phyloP scores from a whole-genome alignment of 495 filamentous ascomycete species.

The Penicillium longicatenatum region DNA sequence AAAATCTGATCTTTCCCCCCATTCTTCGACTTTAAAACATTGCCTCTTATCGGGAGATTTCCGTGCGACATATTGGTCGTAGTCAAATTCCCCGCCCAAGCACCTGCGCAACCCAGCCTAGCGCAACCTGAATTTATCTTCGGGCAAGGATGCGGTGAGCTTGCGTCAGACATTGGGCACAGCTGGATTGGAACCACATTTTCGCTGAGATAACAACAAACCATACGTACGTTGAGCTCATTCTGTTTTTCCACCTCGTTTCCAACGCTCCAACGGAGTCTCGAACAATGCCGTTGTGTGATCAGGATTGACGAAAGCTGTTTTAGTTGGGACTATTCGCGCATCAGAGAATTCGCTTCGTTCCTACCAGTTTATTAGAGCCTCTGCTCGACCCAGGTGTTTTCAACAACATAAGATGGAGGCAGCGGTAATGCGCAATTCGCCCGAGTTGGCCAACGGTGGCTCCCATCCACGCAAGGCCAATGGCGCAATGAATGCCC shows the following conservation, averaged over 20 bases:
- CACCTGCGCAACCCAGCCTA: conserved; percentile 7
- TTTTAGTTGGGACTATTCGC: conserved; percentile 12
- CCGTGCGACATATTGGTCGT: conserved; percentile 17
- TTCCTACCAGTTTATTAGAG: neutral
- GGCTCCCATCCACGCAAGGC: conserved; percentile 8
- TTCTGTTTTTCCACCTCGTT: neutral
- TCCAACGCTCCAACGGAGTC: neutral
- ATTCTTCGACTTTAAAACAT: neutral
- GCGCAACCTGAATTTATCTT: conserved; percentile 3
- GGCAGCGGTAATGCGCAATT: conserved; percentile 18
- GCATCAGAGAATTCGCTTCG: conserved; percentile 1
- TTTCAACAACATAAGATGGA: conserved; percentile 17
- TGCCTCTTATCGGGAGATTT: neutral
- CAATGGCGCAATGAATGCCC: conserved; percentile 13
- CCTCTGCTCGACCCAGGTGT: neutral
- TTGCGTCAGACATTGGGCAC: conserved; percentile 24
- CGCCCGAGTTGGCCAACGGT: conserved; percentile 28
- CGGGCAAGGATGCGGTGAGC: conserved; percentile 24
- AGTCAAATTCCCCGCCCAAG: conserved; percentile 10
- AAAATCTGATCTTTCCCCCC: neutral
- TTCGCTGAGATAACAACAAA: neutral
- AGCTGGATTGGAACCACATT: conserved; percentile 20
- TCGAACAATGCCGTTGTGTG: conserved; percentile 11
- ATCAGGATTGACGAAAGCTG: conserved; percentile 5
- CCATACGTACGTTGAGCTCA: conserved; percentile 9